Percentiles rank a stretch among this genome's conserved stretches.
Conservation (phyloP, 805 yeast genomes). For the Yarrowia sp. region DNA sequence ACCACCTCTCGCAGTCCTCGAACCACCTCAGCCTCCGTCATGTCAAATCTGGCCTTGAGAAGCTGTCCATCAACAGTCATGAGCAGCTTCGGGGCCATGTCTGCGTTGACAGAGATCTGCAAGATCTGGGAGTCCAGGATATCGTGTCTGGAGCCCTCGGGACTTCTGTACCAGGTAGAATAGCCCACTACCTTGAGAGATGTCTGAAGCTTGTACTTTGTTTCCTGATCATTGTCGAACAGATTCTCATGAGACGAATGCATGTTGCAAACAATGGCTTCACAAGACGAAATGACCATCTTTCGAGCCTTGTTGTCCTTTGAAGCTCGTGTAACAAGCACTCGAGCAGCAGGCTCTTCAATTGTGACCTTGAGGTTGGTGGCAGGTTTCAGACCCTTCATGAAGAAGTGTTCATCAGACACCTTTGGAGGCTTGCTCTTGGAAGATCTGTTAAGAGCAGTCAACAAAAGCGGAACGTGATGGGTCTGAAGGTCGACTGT, state of each 20-base stretch:
- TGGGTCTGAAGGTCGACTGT: conserved; percentile 51
- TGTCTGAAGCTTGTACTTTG: conserved; percentile 44
- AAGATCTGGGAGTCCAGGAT: conserved; percentile 45
- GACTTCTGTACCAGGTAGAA: conserved; percentile 49
- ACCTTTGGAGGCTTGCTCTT: conserved; percentile 30
- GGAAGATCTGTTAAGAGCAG: conserved; percentile 40
- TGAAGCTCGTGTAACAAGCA: conserved; percentile 43
- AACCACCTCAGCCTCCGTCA: conserved; percentile 49
- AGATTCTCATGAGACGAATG: conserved; percentile 43
- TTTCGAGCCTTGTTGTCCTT: conserved; percentile 41
- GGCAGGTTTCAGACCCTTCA: conserved; percentile 45
- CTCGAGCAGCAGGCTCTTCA: conserved; percentile 50
- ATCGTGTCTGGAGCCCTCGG: conserved; percentile 45
- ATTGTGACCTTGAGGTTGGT: conserved; percentile 47
- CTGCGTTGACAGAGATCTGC: conserved; percentile 43
- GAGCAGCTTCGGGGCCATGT: conserved; percentile 47
- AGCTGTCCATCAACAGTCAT: conserved; percentile 46
- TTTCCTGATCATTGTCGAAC: conserved; percentile 13
- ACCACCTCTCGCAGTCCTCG: conserved; percentile 46
- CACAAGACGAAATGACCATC: conserved; percentile 50
- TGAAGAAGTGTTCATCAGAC: conserved; percentile 13
- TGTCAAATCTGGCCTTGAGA: conserved; percentile 45
- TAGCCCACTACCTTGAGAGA: conserved; percentile 44
- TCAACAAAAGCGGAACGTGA: conserved; percentile 49
- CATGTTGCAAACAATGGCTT: conserved; percentile 48